A percentile compares a stretch with the other conserved stretches of the same genome.
phyloP scores from a whole-genome alignment of 495 filamentous ascomycete species.

The Lophium mytilinum region DNA sequence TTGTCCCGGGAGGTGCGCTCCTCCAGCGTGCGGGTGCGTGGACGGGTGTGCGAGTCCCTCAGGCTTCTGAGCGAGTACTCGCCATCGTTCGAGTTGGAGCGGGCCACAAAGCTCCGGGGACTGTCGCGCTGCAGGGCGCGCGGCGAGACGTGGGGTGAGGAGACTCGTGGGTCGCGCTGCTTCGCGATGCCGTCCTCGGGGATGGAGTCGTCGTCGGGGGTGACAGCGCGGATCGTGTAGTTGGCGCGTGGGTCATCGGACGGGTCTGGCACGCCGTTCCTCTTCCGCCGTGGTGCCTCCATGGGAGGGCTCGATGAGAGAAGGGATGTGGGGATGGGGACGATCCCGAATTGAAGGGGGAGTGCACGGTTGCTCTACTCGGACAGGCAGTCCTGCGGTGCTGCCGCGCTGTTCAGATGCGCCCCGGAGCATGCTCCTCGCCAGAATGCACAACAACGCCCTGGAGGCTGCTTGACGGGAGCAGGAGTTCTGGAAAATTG shows the following conservation, averaged over 20 bases:
- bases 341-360: too few species aligned
- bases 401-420: too few species aligned
- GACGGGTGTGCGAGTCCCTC: conserved; percentile 23
- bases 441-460: too few species aligned
- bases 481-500: too few species aligned
- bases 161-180: not conserved
- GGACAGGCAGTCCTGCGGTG: too few species aligned
- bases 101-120: conserved; percentile 19
- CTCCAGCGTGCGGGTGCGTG: conserved; percentile 36
- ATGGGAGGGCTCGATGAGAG: too few species aligned
- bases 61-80: conserved; percentile 17
- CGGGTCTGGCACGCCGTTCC: conserved; percentile 8
- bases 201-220: conserved; percentile 30
- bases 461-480: too few species aligned
- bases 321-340: too few species aligned
- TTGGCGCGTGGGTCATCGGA: not conserved
- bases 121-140: conserved; percentile 7
- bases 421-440: too few species aligned
- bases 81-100: conserved; percentile 21
- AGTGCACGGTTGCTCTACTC: too few species aligned
- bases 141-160: conserved; percentile 21
- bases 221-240: conserved; percentile 28
- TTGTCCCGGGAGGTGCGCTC: conserved; percentile 28
- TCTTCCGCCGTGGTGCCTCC: conserved; percentile 13
- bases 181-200: conserved; percentile 20